Conservation (phyloP, 1,284 basidiomycete genomes). For the Ustilago cynodontis region DNA sequence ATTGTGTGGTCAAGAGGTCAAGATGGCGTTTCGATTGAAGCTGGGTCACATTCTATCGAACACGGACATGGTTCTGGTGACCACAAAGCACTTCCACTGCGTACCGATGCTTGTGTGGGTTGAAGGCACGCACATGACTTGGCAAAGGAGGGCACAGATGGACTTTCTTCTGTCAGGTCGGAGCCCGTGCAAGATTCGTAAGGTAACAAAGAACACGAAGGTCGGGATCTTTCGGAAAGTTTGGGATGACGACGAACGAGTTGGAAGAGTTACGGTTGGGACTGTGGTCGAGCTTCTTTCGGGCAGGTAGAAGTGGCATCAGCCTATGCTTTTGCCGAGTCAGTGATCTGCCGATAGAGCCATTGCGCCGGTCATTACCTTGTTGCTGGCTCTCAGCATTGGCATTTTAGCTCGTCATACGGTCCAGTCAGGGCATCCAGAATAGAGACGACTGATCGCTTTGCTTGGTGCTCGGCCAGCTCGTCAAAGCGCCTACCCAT, state of each 20-base stretch:
- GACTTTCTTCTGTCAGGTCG: no score
- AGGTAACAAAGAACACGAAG: no score
- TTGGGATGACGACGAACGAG: neutral
- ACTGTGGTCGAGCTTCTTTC: neutral
- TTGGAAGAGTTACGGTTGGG: neutral
- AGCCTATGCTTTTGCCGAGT: conserved; percentile 6
- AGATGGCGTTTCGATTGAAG: no score
- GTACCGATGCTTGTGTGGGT: neutral
- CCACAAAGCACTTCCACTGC: neutral
- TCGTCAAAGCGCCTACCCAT: neutral
- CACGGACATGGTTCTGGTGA: neutral
- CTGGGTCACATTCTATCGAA: no score
- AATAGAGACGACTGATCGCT: neutral
- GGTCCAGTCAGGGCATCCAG: conserved; percentile 5
- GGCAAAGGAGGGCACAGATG: neutral
- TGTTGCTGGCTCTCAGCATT: neutral
- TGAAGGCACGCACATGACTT: neutral
- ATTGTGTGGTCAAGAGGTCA: neutral
- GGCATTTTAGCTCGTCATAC: neutral
- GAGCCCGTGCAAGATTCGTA: no score
- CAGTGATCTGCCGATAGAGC: conserved; percentile 3
- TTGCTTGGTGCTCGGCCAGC: neutral
- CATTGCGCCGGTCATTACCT: conserved; percentile 3
- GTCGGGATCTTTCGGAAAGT: neutral
- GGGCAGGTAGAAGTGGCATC: neutral